Base-by-base conservation (phyloP, 345 rosid genomes). In the Acer yangbiense region DNA sequence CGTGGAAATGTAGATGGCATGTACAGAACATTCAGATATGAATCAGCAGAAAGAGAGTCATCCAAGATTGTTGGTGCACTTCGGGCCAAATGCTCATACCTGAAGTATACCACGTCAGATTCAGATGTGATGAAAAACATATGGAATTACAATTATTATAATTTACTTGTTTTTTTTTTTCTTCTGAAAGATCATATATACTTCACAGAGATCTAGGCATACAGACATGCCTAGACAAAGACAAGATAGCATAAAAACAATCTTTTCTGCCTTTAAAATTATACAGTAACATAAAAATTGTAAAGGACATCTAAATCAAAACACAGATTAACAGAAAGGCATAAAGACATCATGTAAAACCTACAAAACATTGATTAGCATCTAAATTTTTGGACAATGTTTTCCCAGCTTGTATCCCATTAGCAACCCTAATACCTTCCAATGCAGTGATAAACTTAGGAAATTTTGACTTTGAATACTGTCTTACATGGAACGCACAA, bases 1-100 rank as follows among this genome's bases (percentile, higher is more conserved):
- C 97, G 98, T 66, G 99, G 99, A 76, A 92, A 93, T 44, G 98
- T 95, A 58, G 99, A 88, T 75, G 99, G 99, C 93, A 95, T 95
- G 87, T 93, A 87, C 41, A 95, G 83, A 64, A 95, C 94, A 87
- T 93, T 93, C 57, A 93, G 91, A 83, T 95, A 95, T 69, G 99
- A 95, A 89, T 95, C 99, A 65, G 99, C 96, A 76, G 99, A 95
- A 73, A 93, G 92, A 43, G 98, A 93, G 83, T 95, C 99, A 63
- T 93, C 98, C 93, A 95, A 90, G 84, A 95, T 92, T 70, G 98
- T 93, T 8, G 99, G 99, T 55, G 99, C 98, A 78, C 97, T 93
- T 85, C 83, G 93, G 63, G 99, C 98, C 89, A 95, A 87, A 89
- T 95, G 99, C 65, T 92, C 99, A 83, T 92, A 93, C 97, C 99